Evolutionary conservation across 2,329 filamentous ascomycete species (phyloP).

Genomic region (Aureobasidium subglaciale): DNA sequence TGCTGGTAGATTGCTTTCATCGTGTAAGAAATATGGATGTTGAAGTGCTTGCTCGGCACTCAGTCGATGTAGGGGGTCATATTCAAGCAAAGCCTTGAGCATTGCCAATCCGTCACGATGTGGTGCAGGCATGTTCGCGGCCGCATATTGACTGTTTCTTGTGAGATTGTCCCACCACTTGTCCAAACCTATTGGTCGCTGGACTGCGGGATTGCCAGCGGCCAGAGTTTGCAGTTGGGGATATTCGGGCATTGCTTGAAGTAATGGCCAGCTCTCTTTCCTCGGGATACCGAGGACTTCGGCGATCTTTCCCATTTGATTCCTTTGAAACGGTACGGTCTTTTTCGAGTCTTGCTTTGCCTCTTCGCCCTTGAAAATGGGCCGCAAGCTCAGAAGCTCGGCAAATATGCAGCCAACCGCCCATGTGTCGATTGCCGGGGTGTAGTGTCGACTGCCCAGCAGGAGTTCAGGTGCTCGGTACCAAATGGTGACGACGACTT

Average conservation of each 20-base stretch:
- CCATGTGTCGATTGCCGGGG: slow-evolving; percentile 94
- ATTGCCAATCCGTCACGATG: slow-evolving; percentile 68
- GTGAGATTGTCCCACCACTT: slow-evolving; percentile 52
- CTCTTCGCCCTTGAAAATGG: slow-evolving; percentile 98
- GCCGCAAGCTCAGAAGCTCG: slow-evolving; percentile 78
- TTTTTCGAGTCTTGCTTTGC: slow-evolving; percentile 99
- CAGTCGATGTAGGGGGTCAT: slow-evolving; percentile 82
- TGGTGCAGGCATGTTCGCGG: slow-evolving; percentile 29
- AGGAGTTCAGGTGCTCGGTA: slow-evolving; percentile 93
- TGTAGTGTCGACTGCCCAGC: slow-evolving; percentile 90
- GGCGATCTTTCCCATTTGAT: slow-evolving; percentile 98
- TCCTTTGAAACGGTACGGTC: slow-evolving; percentile 91
- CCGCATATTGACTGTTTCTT: slow-evolving; percentile 40
- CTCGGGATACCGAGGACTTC: slow-evolving; percentile 90
- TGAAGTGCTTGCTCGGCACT: slow-evolving; percentile 84
- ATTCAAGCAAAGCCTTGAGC: slow-evolving; percentile 76
- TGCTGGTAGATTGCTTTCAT: slow-evolving; percentile 21
- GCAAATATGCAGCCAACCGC: slow-evolving; percentile 97
- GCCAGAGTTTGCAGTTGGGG: slow-evolving; percentile 30
- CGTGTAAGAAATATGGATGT: slow-evolving; percentile 71
- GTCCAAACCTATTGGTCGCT: slow-evolving; percentile 56
- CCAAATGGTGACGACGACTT: slow-evolving; percentile 99
- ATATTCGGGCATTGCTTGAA: slow-evolving; percentile 83
- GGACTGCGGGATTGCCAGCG: slow-evolving; percentile 42
- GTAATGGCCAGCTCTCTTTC: slow-evolving; percentile 80